A percentile compares a stretch with the other conserved stretches of the same genome.
These are phyloP conservation scores for Euphorbia celastroides DNA, from an alignment of 441 rosid genomes.

Conservation along the genomic window DNA sequence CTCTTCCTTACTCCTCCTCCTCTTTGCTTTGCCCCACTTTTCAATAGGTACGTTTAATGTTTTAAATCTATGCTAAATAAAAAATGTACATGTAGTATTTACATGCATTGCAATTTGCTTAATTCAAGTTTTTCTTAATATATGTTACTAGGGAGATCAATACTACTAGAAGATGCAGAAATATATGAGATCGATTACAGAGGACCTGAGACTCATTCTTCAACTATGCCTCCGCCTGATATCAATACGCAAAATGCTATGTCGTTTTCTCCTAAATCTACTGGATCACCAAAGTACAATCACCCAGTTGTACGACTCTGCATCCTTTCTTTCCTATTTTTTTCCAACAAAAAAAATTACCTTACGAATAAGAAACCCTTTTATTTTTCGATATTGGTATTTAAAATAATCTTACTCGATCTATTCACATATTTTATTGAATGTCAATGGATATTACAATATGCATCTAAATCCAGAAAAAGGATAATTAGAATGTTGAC, in stretches of 20 bases:
- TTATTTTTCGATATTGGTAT: no score
- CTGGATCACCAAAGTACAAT: neutral
- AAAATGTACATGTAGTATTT: no score
- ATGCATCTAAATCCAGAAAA: no score
- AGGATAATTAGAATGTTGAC: no score
- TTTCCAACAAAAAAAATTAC: no score
- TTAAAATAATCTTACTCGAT: no score
- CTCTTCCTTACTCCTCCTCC: constrained; percentile 24
- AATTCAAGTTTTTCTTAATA: neutral
- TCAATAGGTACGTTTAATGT: constrained; percentile 25
- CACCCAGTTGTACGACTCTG: constrained; percentile 16
- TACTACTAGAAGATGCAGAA: constrained; percentile 16
- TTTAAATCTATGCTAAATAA: neutral
- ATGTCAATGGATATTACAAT: no score
- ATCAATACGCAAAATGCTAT: constrained; percentile 10
- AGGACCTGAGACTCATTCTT: constrained; percentile 54
- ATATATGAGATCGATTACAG: constrained; percentile 43
- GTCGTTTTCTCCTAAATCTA: constrained; percentile 16
- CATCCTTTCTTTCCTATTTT: no score
- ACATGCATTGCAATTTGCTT: neutral
- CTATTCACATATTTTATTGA: neutral
- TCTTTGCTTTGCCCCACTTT: constrained; percentile 24
- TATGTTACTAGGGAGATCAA: neutral
- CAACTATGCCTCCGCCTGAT: constrained; percentile 36
- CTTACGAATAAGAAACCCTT: no score